A percentile compares a stretch with the other conserved stretches of the same genome.
phyloP scores from a whole-genome alignment of 495 filamentous ascomycete species.

The Xylaria acuta region DNA sequence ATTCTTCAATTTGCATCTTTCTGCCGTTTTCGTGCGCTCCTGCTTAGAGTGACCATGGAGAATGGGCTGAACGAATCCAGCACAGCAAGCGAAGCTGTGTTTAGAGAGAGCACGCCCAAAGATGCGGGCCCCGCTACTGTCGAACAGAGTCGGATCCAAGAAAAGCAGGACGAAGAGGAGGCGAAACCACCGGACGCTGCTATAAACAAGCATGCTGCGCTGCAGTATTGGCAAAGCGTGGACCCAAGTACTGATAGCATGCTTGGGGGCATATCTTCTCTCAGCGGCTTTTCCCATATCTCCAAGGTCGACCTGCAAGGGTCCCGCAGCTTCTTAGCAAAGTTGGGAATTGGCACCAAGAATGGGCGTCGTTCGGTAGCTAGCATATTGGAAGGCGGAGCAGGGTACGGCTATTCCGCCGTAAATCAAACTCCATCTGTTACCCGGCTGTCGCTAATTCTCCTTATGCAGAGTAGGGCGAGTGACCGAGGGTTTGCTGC shows the following conservation, averaged over 20 bases:
- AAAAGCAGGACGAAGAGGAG: background rate
- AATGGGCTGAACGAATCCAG: background rate
- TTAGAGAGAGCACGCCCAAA: background rate
- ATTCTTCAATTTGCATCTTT: background rate
- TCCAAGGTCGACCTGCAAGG: conserved; percentile 2
- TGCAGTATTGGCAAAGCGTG: background rate
- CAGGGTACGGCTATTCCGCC: background rate
- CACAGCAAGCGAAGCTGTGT: background rate
- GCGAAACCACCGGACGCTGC: background rate
- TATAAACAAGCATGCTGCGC: background rate
- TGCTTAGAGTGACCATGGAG: too few relatives aligned
- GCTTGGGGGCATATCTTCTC: background rate
- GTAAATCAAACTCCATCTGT: background rate
- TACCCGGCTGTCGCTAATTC: background rate
- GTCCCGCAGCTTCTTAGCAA: conserved; percentile 6
- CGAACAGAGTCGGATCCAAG: background rate
- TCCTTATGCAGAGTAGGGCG: background rate
- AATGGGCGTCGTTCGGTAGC: background rate
- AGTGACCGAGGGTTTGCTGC: conserved; percentile 2
- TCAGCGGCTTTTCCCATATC: background rate
- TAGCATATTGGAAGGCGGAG: background rate
- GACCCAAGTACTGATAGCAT: background rate
- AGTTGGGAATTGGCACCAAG: background rate
- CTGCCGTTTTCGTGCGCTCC: too few relatives aligned
- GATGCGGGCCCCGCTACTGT: background rate